Evolutionary conservation across 2,329 filamentous ascomycete genomes (phyloP), one percentile per base, ranked within the genome.

Genomic region (Colletotrichum endophyticum): DNA sequence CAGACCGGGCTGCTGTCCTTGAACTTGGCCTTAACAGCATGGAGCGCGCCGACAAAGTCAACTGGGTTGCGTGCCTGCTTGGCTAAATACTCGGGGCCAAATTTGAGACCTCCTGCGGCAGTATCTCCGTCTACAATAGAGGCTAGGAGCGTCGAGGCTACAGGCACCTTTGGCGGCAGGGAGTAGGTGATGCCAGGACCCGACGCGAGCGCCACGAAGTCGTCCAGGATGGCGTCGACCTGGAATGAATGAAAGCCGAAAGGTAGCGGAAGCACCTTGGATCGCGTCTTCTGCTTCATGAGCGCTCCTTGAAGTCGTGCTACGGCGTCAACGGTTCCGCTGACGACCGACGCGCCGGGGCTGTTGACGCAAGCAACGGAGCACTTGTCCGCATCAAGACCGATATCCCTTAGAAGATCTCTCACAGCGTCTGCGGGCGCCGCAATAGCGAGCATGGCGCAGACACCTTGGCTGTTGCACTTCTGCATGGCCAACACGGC

Each of bases 321-420:
- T 19, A 59, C 27, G 15, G 13, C 56, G 19, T 36, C 61, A 34
- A 44, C 61, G 7, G n/a, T 34, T 12, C 92, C 88, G 79, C 90
- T 90, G 25, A 94, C 84, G 16, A 94, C 92, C 36, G 90, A 93
- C 80, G 93, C 91, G 49, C 89, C 85, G 0, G 90, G 90, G 0
- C 90, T 89, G 80, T 95, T 95, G 81, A 93, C 88, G 83, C 94
- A 95, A 2, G 93, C 78, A 7, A 66, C n/a, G 3, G 19, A 25
- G 34, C 68, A 67, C 22, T 27, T 27, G 8, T 59, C 25, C 9
- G 25, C 27, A 30, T 59, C 22, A 27, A 30, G 6, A 5, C 4
- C 56, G 4, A 53, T 6, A 53, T 53, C 2, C n/a, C 5, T 53
- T 5, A 59, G 25, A 19, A 30, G 9, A 1, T 27, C 56, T 59